Evolutionary conservation across 305 asterid species (phyloP), one percentile per base, ranked within the genome.

Genomic region (Galium porrigens): DNA sequence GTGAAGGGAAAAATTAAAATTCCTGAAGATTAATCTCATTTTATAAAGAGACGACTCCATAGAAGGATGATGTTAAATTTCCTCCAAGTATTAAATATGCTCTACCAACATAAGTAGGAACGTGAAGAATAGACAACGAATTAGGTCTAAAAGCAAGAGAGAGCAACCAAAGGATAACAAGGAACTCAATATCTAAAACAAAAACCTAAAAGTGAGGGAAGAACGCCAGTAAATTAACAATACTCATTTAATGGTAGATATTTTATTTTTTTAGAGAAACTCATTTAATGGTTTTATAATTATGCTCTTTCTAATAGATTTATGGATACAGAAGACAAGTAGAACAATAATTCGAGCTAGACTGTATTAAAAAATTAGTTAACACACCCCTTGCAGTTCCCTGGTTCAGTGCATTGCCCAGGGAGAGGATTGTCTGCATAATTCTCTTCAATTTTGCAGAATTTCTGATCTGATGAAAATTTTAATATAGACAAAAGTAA

Each of bases 351-450:
- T 32, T 12, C n/a, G n/a, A 5, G 36, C 11, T 30, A 32, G 25
- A 20, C 9, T 49, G 46, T 10, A 64, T 57, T 46, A 44, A 1
- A 32, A 54, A 30, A 68, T 48, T 6, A 51, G 42, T 80, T 63
- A 52, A 74, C 87, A 30, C 48, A 89, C 97, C 96, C 80, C 96
- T 79, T 15, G 94, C 96, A 67, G 44, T 58, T 58, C 63, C 63
- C 48, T 58, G 63, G 82, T 88, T 90, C 79, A 88, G 75, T 37
- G 96, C 96, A 74, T 90, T 90, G 59, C 97, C 96, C 67, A 91
- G 80, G 68, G 95, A 82, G 64, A 91, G 96, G 72, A 91, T 88
- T 79, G 97, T 86, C 75, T 88, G 97, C 97, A 91, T 91, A 71
- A 88, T 78, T 82, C 85, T 83, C 85, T 84, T 86, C 81, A 91